Conservation (phyloP, 164 flowering plant genomes). For the Kalanchoe fedtschenkoi region DNA sequence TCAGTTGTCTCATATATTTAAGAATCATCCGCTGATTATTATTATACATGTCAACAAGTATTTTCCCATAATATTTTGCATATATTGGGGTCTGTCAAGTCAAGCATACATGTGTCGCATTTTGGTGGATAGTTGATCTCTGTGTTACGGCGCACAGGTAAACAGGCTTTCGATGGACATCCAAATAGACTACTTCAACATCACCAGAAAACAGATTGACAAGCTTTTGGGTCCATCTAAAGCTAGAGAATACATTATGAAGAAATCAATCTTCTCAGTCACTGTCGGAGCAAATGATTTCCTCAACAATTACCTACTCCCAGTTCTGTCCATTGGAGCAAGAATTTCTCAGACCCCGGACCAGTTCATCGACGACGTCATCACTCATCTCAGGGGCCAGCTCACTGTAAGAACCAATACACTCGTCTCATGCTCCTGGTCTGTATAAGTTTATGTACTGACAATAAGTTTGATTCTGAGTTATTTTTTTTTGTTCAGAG, state of each 20-base stretch:
- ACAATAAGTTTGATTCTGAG: neutral
- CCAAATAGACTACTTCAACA: slow-evolving; percentile 82
- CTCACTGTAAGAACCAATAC: slow-evolving; percentile 47
- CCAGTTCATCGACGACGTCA: slow-evolving; percentile 52
- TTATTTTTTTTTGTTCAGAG: slow-evolving; percentile 36
- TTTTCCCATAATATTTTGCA: too few species aligned
- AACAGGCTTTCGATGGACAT: slow-evolving; percentile 81
- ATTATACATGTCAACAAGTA: too few species aligned
- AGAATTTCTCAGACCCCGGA: slow-evolving; percentile 57
- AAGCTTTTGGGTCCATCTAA: slow-evolving; percentile 47
- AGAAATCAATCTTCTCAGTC: slow-evolving; percentile 72
- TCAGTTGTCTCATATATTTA: neutral
- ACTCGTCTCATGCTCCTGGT: too few species aligned
- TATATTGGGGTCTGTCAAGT: too few species aligned
- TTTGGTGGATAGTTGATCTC: neutral
- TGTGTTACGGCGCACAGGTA: slow-evolving; percentile 19
- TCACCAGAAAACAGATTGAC: slow-evolving; percentile 62
- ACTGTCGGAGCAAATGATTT: slow-evolving; percentile 87
- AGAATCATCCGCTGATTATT: too few species aligned
- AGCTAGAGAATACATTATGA: slow-evolving; percentile 52
- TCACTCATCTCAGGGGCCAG: slow-evolving; percentile 52
- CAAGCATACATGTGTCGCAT: neutral
- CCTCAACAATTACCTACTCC: slow-evolving; percentile 85
- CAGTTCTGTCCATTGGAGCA: slow-evolving; percentile 65
- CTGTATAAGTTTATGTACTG: too few species aligned